Percentiles rank a stretch among this genome's conserved stretches.
phyloP scores from a whole-genome alignment of 805 yeast genomes.

The Zygosaccharomyces bisporus region DNA sequence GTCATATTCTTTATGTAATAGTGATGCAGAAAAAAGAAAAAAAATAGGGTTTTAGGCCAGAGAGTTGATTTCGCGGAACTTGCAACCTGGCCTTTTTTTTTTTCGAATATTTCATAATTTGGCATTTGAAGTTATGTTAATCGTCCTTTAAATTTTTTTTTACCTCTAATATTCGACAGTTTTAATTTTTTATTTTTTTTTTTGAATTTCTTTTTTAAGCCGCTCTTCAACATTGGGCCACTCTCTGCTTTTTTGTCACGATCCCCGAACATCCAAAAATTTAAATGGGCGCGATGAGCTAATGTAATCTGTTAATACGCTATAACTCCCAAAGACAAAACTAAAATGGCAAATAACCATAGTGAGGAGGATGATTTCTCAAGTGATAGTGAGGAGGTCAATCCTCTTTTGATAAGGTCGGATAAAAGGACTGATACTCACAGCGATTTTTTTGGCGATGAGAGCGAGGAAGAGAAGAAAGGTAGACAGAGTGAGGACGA shows the following conservation, averaged over 20 bases:
- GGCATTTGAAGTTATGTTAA: too few species aligned
- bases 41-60: too few species aligned
- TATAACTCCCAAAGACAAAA: not conserved
- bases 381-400: slow-evolving; percentile 30
- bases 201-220: too few species aligned
- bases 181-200: too few species aligned
- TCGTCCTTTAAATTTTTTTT: too few species aligned
- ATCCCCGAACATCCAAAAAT: not conserved
- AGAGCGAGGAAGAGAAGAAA: slow-evolving; percentile 15
- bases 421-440: slow-evolving; percentile 16
- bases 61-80: too few species aligned
- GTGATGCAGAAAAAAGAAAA: too few species aligned
- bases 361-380: slow-evolving; percentile 32
- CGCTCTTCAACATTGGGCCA: too few species aligned
- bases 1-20: too few species aligned
- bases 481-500: slow-evolving; percentile 17
- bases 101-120: too few species aligned
- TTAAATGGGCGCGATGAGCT: slow-evolving; percentile 2
- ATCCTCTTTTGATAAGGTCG: slow-evolving; percentile 22
- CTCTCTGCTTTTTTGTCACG: not conserved
- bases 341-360: slow-evolving; percentile 10
- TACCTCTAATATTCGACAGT: too few species aligned
- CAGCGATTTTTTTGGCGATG: slow-evolving; percentile 24
- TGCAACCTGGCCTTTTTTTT: too few species aligned
- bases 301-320: not conserved